Evolutionary conservation across 768 basidiomycete genomes (phyloP), one percentile per base, ranked within the genome.

Genomic region (Tulasnella sp.): DNA sequence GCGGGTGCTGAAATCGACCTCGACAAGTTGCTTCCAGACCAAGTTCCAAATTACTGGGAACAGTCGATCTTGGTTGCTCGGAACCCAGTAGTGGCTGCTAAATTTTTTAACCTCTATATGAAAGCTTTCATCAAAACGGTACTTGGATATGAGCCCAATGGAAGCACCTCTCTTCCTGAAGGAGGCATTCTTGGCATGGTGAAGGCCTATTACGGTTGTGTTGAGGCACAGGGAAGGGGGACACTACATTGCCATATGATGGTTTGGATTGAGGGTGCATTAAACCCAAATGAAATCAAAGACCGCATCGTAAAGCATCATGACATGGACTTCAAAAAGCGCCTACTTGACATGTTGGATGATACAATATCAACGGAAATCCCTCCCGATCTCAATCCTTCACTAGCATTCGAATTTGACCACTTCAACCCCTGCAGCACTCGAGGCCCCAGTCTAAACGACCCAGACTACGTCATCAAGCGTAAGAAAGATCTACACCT

Each of bases 241-340:
- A 79, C 81, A 5, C 57, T 81, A 18, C 81, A 81, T 81, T 78
- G 79, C 61, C 81, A 81, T 70, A 78, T 81, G 72, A 26, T 81
- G 29, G 71, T 81, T 7, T 81, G 81, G 81, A 42, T 81, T 16
- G 73, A 81, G n/a, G 81, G 81, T 5, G 79, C 77, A 18, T 73
- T 80, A 3, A 77, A 78, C 39, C 81, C 81, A 5, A 39, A 81
- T 15, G 73, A 78, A 70, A 78, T 81, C 37, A 75, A 70, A 51
- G 69, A 75, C 10, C 29, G 70, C 26, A 61, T 80, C n/a, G 7
- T 46, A 1, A 74, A 77, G 7, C 37, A 72, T 1, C 55, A 57
- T 26, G 55, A 57, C 26, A 26, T 15, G 7, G 55, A 57, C 11
- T 57, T 57, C 13, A 57, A 29, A 57, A 6, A 57, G 0, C n/a